These are phyloP conservation scores for Neopestalotiopsis sp. DNA, from an alignment of 2,329 filamentous ascomycete species.

Conservation along the genomic window DNA sequence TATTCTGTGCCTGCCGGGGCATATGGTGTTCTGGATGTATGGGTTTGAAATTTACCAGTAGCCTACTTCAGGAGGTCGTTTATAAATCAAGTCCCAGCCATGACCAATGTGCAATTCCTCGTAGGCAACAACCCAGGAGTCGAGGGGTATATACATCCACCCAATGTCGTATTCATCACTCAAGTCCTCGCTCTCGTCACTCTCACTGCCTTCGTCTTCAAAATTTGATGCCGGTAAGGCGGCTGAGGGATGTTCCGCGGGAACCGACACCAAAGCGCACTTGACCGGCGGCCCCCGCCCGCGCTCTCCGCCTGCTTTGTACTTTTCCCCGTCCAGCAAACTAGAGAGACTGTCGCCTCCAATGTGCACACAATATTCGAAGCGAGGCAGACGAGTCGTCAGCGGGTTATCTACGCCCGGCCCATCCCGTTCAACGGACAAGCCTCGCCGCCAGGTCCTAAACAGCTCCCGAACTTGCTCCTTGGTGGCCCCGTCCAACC, in stretches of 20 bases:
- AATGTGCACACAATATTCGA: neutral
- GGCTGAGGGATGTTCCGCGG: neutral
- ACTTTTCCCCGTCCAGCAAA: conserved; percentile 4
- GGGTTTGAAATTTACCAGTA: neutral
- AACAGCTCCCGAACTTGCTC: conserved; percentile 2
- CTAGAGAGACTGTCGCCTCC: conserved; percentile 1
- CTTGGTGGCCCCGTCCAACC: neutral
- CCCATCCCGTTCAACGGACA: neutral
- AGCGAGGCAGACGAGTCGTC: neutral
- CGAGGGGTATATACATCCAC: conserved; percentile 2
- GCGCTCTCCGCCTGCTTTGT: neutral
- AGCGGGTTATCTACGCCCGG: conserved; percentile 1
- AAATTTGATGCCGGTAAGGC: neutral
- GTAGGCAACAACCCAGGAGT: conserved; percentile 1
- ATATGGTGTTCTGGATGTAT: neutral
- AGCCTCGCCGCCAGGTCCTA: conserved; percentile 1
- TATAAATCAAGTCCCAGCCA: conserved; percentile 9
- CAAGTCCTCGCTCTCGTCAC: neutral
- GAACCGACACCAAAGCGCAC: conserved; percentile 5
- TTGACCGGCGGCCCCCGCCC: conserved; percentile 3
- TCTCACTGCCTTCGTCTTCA: neutral
- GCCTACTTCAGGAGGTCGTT: conserved; percentile 3
- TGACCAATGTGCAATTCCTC: neutral
- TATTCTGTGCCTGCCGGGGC: too few species aligned
- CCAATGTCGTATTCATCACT: neutral